Evolutionary conservation across 495 filamentous ascomycete genomes (phyloP).

Genomic region (Physcia stellaris): DNA sequence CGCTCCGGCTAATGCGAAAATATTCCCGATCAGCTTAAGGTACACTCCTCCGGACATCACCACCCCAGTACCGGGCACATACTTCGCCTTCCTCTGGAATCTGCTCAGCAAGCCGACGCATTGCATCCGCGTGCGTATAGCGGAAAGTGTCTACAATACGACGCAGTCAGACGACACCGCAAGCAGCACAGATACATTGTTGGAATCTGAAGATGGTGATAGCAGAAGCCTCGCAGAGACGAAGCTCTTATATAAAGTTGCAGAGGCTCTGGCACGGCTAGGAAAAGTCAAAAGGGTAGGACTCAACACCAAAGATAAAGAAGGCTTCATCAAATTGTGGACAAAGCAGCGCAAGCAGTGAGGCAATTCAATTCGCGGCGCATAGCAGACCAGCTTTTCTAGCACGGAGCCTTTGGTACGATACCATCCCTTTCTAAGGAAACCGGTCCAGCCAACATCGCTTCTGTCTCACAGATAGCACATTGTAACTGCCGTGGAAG

Average conservation of each 20-base stretch:
- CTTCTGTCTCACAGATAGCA: no score
- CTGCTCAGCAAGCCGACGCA: constrained; percentile 77
- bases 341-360: constrained; percentile 23
- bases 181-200: constrained; percentile 21
- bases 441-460: no score
- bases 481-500: no score
- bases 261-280: constrained; percentile 75
- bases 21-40: constrained; percentile 80
- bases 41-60: constrained; percentile 83
- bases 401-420: no score
- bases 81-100: constrained; percentile 64
- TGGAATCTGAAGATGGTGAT: constrained; percentile 22
- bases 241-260: constrained; percentile 55
- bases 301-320: constrained; percentile 69
- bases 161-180: constrained; percentile 19
- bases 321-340: constrained; percentile 62
- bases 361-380: no score
- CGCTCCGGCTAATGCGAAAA: constrained; percentile 45
- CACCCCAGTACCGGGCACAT: constrained; percentile 68
- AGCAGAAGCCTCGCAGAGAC: constrained; percentile 41
- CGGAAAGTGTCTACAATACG: constrained; percentile 46
- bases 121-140: constrained; percentile 79
- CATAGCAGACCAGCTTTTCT: no score
- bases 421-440: no score
- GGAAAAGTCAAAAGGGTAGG: constrained; percentile 85